phyloP scores from a whole-genome alignment of 805 yeast species.

The Candida verbasci region DNA sequence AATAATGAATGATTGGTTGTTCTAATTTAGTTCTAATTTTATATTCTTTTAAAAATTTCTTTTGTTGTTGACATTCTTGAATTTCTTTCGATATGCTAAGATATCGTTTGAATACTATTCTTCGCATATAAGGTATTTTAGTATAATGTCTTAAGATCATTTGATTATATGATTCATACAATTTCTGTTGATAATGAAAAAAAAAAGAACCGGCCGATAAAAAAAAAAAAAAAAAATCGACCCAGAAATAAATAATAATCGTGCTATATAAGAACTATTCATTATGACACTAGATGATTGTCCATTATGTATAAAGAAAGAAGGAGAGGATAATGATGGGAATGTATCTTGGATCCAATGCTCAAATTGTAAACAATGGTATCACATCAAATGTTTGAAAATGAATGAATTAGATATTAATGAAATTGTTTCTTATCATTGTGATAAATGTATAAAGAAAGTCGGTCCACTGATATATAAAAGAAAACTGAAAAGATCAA shows the following conservation, averaged over 20 bases:
- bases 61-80: constrained; percentile 18
- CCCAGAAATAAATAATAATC: neutral
- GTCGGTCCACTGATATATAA: constrained; percentile 49
- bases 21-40: constrained; percentile 56
- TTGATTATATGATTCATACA: too few relatives aligned
- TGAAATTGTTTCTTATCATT: constrained; percentile 48
- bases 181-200: too few relatives aligned
- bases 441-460: constrained; percentile 40
- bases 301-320: constrained; percentile 16
- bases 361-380: constrained; percentile 52
- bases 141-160: neutral
- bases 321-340: constrained; percentile 15
- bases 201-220: neutral
- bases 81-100: neutral
- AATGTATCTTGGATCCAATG: constrained; percentile 52
- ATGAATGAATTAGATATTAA: constrained; percentile 30
- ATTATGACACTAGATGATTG: constrained; percentile 17
- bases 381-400: constrained; percentile 46
- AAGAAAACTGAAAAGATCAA: constrained; percentile 52
- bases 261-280: too few relatives aligned
- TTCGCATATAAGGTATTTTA: neutral
- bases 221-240: neutral
- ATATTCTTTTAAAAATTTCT: constrained; percentile 48
- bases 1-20: constrained; percentile 52
- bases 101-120: neutral